These are phyloP conservation scores for Phytophthora citrophthora DNA, from an alignment of 352 stramenopile genomes.

Conservation along the genomic window DNA sequence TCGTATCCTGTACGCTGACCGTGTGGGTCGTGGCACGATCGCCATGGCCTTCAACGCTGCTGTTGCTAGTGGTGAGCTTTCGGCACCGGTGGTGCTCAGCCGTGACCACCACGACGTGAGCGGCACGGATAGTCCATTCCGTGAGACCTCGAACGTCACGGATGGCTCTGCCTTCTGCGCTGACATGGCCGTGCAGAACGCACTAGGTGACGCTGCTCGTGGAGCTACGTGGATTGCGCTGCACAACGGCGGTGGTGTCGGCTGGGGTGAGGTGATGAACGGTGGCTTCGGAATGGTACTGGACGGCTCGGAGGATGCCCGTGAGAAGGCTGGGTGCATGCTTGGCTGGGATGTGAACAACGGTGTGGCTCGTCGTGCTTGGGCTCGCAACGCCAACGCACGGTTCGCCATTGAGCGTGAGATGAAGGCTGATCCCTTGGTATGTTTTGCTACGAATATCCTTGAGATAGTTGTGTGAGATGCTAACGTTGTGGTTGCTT, in stretches of 20 bases:
- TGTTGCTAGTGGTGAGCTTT: conserved; percentile 71
- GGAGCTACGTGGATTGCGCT: conserved; percentile 89
- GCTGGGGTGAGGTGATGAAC: conserved; percentile 91
- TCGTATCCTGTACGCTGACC: conserved; percentile 89
- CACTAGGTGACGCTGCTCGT: conserved; percentile 83
- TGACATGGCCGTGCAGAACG: conserved; percentile 92
- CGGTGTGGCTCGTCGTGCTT: conserved; percentile 79
- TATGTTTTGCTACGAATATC: conserved; percentile 23
- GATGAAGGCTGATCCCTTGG: conserved; percentile 82
- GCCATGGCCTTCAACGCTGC: conserved; percentile 87
- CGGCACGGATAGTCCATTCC: conserved; percentile 89
- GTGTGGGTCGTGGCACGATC: conserved; percentile 75
- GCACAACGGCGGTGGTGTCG: conserved; percentile 90
- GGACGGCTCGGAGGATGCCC: conserved; percentile 75
- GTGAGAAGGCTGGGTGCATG: conserved; percentile 72
- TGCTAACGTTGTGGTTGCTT: conserved; percentile 17
- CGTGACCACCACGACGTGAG: conserved; percentile 91
- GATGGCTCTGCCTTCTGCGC: conserved; percentile 88
- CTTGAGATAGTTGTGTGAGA: not conserved
- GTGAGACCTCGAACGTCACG: conserved; percentile 89
- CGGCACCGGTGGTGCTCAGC: conserved; percentile 78
- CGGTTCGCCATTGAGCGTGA: conserved; percentile 83
- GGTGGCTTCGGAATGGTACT: conserved; percentile 90
- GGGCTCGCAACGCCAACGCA: conserved; percentile 87
- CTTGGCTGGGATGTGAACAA: conserved; percentile 93